phyloP scores from a whole-genome alignment of 2,329 filamentous ascomycete genomes.

The Zasmidium citrigriseum region DNA sequence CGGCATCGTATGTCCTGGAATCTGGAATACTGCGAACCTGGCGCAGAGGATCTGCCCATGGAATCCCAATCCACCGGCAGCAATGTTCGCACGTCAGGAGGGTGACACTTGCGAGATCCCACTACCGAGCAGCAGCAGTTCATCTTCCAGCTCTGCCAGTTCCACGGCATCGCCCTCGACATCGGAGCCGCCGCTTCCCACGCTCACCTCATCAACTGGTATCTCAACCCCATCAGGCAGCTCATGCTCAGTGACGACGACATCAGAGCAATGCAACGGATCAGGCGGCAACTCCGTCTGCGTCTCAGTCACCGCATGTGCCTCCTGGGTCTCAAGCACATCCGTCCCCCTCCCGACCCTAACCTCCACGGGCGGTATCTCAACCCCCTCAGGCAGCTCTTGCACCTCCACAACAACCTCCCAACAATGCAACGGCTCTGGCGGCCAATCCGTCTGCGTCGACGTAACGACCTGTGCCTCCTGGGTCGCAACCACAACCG shows the following conservation, averaged over 20 bases:
- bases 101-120: too few relatives aligned
- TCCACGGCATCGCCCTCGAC: neutral
- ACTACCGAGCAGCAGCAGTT: too few relatives aligned
- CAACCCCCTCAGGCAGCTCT: neutral
- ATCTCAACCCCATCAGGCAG: neutral
- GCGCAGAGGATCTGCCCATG: too few relatives aligned
- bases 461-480: neutral
- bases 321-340: neutral
- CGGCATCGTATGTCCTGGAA: too few relatives aligned
- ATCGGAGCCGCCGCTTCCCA: neutral
- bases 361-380: too few relatives aligned
- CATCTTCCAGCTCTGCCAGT: neutral
- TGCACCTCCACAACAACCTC: neutral
- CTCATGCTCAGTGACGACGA: neutral
- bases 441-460: neutral
- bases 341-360: neutral
- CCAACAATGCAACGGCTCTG: neutral
- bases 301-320: neutral
- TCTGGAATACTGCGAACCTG: too few relatives aligned
- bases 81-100: too few relatives aligned
- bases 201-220: neutral
- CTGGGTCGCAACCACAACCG: neutral
- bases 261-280: neutral
- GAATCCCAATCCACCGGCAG: too few relatives aligned
- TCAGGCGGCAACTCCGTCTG: neutral